Percentiles rank a stretch among this genome's conserved stretches.
These are phyloP conservation scores for Alternaria triticimaculans DNA, from an alignment of 2,329 filamentous ascomycete species.

Conservation along the genomic window DNA sequence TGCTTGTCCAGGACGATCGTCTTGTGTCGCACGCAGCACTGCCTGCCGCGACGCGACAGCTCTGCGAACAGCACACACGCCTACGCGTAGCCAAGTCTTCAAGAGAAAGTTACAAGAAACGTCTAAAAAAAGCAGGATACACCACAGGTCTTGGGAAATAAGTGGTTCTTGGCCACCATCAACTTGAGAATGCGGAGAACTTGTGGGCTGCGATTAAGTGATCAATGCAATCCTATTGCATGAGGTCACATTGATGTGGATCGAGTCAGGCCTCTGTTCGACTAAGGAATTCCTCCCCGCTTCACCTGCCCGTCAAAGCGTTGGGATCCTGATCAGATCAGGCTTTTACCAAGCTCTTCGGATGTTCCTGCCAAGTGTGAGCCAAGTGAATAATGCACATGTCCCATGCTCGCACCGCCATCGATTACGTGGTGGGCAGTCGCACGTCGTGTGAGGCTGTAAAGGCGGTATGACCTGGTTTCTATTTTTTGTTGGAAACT, in stretches of 20 bases:
- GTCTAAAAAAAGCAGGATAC: not conserved
- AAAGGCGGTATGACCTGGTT: not conserved
- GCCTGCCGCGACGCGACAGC: conserved; percentile 1
- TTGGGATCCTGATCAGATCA: not conserved
- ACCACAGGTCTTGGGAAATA: not conserved
- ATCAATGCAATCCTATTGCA: not conserved
- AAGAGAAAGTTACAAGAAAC: not conserved
- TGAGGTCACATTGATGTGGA: not conserved
- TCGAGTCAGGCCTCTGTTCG: not conserved
- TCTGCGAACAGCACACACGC: not conserved
- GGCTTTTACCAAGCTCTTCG: not conserved
- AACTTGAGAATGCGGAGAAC: not conserved
- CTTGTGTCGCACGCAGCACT: not conserved
- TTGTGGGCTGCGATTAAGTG: not conserved
- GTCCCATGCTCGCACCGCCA: not conserved
- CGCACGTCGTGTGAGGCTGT: not conserved
- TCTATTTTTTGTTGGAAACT: not conserved
- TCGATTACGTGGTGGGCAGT: not conserved
- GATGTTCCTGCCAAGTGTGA: not conserved
- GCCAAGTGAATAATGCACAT: not conserved
- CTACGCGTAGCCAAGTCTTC: conserved; percentile 1
- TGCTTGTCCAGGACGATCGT: not conserved
- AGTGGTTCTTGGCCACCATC: not conserved
- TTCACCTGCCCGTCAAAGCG: not conserved
- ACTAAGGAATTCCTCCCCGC: not conserved